Percentiles rank a stretch among this genome's conserved stretches.
Conservation (phyloP, 2,329 filamentous ascomycete genomes). For the Colletotrichum karsti region DNA sequence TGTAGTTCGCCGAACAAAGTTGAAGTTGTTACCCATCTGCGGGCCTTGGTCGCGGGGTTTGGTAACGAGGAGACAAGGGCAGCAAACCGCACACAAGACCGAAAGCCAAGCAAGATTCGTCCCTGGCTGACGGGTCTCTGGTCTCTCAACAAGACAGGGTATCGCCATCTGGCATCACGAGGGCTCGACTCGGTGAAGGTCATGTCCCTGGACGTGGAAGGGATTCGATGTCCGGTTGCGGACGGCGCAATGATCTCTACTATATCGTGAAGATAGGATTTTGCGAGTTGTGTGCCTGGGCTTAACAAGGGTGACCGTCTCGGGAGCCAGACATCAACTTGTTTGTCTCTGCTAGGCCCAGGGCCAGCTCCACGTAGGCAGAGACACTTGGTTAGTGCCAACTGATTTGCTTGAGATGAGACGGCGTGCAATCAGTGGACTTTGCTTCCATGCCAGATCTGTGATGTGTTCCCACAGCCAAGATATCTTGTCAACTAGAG, state of each 20-base stretch:
- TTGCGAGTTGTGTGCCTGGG: conserved; percentile 7
- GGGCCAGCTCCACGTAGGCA: conserved; percentile 2
- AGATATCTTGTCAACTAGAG: too few species aligned
- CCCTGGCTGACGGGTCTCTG: not conserved
- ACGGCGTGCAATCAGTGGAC: not conserved
- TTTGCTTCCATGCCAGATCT: not conserved
- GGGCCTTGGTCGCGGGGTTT: not conserved
- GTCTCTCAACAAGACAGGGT: not conserved
- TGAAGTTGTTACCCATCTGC: not conserved
- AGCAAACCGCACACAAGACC: not conserved
- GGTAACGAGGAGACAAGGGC: not conserved
- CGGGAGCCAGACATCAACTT: not conserved
- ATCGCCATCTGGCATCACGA: not conserved
- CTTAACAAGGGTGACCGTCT: conserved; percentile 3
- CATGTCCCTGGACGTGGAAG: not conserved
- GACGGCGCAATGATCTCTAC: not conserved
- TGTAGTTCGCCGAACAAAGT: not conserved
- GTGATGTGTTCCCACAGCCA: too few species aligned
- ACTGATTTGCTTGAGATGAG: not conserved
- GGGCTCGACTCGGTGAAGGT: not conserved
- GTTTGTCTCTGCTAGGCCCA: not conserved
- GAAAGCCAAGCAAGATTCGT: not conserved
- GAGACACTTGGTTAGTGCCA: not conserved
- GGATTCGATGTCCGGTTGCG: not conserved
- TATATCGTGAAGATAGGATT: not conserved